These are phyloP conservation scores for Pecoramyces ruminantium DNA, from an alignment of 192 early-diverging fungal species.

Conservation along the genomic window DNA sequence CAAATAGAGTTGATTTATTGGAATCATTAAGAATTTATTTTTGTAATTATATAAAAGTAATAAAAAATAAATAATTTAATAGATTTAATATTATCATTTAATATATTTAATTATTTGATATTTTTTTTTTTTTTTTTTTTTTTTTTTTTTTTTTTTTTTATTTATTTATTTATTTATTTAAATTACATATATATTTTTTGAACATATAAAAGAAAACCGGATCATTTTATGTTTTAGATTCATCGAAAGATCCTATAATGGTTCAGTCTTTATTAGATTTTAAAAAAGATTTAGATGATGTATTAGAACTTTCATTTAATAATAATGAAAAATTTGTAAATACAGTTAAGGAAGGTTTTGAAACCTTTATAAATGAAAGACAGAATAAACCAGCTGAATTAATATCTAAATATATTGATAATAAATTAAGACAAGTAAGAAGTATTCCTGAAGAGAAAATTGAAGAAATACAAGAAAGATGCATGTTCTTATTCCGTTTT, in stretches of 20 bases:
- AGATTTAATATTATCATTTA: too few species aligned
- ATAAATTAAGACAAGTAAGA: conserved; percentile 34
- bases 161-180: neutral
- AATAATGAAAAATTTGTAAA: conserved; percentile 26
- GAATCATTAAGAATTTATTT: neutral
- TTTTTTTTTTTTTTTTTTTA: neutral
- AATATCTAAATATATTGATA: conserved; percentile 54
- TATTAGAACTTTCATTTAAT: conserved; percentile 41
- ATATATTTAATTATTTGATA: neutral
- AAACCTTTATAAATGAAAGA: conserved; percentile 51
- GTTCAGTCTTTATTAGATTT: conserved; percentile 40
- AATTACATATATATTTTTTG: neutral
- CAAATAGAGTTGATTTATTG: neutral
- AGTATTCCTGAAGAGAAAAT: conserved; percentile 7
- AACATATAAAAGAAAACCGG: neutral
- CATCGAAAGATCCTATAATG: conserved; percentile 13
- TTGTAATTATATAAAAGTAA: neutral
- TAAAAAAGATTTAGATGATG: conserved; percentile 41
- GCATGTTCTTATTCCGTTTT: neutral
- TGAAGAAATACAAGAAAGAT: neutral
- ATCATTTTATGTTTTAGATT: neutral
- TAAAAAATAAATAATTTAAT: too few species aligned
- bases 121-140: neutral
- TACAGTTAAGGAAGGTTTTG: conserved; percentile 52
- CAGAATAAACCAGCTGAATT: conserved; percentile 59